A percentile compares a stretch with the other conserved stretches of the same genome.
Conservation (phyloP, 441 rosid genomes). For the Metrosideros polymorpha region DNA sequence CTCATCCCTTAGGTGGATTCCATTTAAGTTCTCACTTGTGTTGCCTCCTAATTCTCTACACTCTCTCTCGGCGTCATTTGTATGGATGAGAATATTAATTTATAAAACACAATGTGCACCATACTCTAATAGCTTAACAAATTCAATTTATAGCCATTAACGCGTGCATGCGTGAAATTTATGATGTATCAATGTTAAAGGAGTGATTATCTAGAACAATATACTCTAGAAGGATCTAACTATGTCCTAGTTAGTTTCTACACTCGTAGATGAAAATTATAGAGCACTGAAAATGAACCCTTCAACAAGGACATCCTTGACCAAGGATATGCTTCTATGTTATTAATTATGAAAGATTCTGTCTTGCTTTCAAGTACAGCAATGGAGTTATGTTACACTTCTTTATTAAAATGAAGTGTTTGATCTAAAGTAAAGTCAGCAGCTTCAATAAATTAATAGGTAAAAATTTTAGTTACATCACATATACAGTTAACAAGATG, state of each 20-base stretch:
- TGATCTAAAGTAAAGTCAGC: not conserved
- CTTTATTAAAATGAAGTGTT: not conserved
- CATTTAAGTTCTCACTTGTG: too few species aligned
- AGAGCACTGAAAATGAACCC: not conserved
- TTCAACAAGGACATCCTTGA: not conserved
- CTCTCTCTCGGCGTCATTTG: too few species aligned
- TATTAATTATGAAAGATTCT: not conserved
- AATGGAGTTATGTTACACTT: not conserved
- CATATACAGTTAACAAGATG: not conserved
- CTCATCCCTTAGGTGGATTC: too few species aligned
- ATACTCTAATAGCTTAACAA: not conserved
- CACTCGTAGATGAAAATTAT: not conserved
- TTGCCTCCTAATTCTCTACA: too few species aligned
- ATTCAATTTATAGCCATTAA: not conserved
- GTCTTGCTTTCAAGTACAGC: not conserved
- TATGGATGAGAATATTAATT: not conserved
- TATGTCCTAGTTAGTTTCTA: not conserved
- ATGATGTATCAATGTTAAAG: not conserved
- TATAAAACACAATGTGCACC: not conserved
- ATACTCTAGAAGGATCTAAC: not conserved
- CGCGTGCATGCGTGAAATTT: not conserved
- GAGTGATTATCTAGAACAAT: not conserved
- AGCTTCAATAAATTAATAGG: not conserved
- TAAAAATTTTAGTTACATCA: not conserved
- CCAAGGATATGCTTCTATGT: not conserved